Evolutionary conservation across 345 rosid species (phyloP), one percentile per base, ranked within the genome.

Genomic region (Cardiospermum halicacabum): DNA sequence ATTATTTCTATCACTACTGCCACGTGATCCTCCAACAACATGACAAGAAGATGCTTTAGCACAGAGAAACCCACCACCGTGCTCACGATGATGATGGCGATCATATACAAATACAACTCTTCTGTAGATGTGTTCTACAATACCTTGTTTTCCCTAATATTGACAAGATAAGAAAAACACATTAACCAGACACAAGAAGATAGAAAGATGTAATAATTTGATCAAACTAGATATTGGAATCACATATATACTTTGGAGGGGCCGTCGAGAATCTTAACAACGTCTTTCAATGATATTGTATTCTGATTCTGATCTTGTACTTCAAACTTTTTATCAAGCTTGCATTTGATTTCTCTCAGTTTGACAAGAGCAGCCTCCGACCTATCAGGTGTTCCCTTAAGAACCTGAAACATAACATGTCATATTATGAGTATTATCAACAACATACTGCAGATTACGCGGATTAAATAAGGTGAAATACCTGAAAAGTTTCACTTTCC

Each of bases 401-500:
- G 89, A 80, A 91, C 83, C 97, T 91, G 62, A 32, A 70, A 55
- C n/a, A n/a, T 53, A 45, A 69, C 13, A 48, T 25, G n/a, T 11
- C 22, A 11, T n/a, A 45, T 39, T 53, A 26, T 30, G 2, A 39
- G 43, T 39, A 39, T 49, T 36, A 15, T 13, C 1, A 26, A 53
- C 51, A 22, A 18, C 12, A 28, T 34, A 34, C 6, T n/a, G 30
- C 12, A n/a, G n/a, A n/a, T 39, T 43, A 13, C 25, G 48, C 16
- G 39, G 69, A 18, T 22, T 39, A 32, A n/a, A 27, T 40, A 32
- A 42, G 27, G 34, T 56, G 11, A 53, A 60, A 66, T 43, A 89
- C 97, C 93, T 89, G 96, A 79, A 89, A 84, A 26, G 89, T 96
- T 82, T 94, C 99, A 71, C 81, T 91, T 81, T 94, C 99, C 36